Base-by-base conservation (phyloP, 768 basidiomycete genomes). In the Lactifluus hygrophoroides region DNA sequence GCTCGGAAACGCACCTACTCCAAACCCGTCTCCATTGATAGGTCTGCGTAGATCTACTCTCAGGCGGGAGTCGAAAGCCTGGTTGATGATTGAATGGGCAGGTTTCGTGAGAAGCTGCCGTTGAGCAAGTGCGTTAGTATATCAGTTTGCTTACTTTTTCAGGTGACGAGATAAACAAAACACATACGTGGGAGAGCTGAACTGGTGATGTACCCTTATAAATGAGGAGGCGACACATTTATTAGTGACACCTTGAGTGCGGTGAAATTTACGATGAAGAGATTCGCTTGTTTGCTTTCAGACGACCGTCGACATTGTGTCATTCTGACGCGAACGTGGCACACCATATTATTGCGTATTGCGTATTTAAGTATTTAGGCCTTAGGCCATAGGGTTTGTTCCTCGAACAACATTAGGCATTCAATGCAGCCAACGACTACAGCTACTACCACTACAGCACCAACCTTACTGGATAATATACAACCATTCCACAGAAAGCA, bases 21-120 rank as follows among this genome's bases (percentile, higher is more conserved):
- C 95, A 70, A 98, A 98, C 0, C 95, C 95, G 69, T 97, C 94
- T 9, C 91, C 90, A 64, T 93, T 93, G 72, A 93, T 91, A n/a
- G 90, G 91, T 60, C 90, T 73, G 56, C 90, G 77, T 63, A 75
- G 78, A 67, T 93, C 90, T 52, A 92, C 70, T 19, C 95, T 82
- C 32, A 99, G 77, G 8, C 94, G 81, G 21, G 92, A 94, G 73
- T 97, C 95, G 67, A 93, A 94, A 0, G 95, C 93, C 74, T 96
- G 93, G 70, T 95, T 95, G 70, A 94, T 96, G 74, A 97, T 96
- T 3, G 90, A 92, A 74, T 97, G 95, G 60, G 86, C 86, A 51
- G 95, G 95, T 48, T 90, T 80, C 44, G 94, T 98, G 65, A 97
- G 78, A n/a, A 97, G 81, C 81, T 91, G 64, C 19, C 56, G 4